Conservation (phyloP, 352 stramenopile genomes). For the Globisporangium camurandrum region DNA sequence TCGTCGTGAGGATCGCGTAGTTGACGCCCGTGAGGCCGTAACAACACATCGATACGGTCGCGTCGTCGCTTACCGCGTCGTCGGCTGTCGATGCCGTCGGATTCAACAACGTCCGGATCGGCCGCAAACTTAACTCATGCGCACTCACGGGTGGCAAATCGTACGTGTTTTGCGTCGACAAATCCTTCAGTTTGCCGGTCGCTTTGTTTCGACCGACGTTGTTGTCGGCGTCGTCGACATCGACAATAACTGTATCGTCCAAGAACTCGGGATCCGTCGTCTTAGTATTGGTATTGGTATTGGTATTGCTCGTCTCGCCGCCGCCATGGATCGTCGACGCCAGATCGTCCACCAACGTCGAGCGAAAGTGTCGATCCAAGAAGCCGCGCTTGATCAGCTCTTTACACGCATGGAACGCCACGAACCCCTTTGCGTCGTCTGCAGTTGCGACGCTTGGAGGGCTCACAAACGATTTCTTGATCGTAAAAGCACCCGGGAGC, state of each 20-base stretch:
- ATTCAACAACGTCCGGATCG: constrained; percentile 45
- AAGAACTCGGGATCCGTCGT: no score
- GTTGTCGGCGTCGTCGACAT: constrained; percentile 10
- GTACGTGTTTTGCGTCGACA: constrained; percentile 79
- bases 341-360: constrained; percentile 53
- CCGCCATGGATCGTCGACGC: constrained; percentile 25
- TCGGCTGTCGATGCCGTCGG: constrained; percentile 1
- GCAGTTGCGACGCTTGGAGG: constrained; percentile 54
- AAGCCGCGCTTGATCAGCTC: constrained; percentile 61
- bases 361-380: constrained; percentile 65
- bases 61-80: constrained; percentile 13
- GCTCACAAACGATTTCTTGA: constrained; percentile 59
- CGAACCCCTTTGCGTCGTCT: constrained; percentile 69
- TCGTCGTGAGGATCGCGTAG: constrained; percentile 68
- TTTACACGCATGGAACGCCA: constrained; percentile 74
- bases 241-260: constrained; percentile 28
- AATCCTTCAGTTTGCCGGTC: constrained; percentile 34
- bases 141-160: constrained; percentile 78
- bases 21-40: constrained; percentile 62
- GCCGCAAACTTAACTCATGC: constrained; percentile 50
- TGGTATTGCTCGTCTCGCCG: no score
- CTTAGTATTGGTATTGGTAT: no score
- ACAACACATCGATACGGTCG: constrained; percentile 63
- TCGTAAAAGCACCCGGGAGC: constrained; percentile 43
- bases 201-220: not conserved